Conservation (phyloP, 805 yeast species). For the Yarrowia keelungensis region DNA sequence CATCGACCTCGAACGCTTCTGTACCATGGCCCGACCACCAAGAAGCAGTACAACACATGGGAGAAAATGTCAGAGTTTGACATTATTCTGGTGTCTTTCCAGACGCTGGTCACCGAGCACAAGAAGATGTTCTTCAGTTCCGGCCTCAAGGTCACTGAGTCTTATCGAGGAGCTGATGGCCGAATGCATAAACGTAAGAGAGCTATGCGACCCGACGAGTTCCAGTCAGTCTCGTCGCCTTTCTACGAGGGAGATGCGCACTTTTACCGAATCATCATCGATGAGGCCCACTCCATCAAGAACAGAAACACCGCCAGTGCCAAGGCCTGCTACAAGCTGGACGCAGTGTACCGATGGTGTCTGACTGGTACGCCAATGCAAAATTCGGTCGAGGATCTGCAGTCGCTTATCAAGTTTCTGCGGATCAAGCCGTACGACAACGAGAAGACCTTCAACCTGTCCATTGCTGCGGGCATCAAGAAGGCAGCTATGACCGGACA, state of each 20-base stretch:
- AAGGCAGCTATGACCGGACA: constrained; percentile 36
- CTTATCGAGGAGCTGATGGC: neutral
- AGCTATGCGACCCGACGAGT: constrained; percentile 26
- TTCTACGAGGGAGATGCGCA: constrained; percentile 15
- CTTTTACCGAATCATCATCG: constrained; percentile 59
- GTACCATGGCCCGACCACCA: constrained; percentile 46
- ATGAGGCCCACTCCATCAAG: constrained; percentile 70
- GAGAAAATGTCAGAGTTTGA: constrained; percentile 52
- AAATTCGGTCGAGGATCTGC: constrained; percentile 61
- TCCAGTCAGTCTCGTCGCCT: constrained; percentile 9
- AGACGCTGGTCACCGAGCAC: constrained; percentile 29
- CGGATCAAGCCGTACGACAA: constrained; percentile 39
- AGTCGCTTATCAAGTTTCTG: constrained; percentile 57
- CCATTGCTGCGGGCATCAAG: constrained; percentile 16
- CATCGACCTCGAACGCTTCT: constrained; percentile 19
- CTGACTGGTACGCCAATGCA: constrained; percentile 73
- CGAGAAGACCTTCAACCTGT: constrained; percentile 5
- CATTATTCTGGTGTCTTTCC: constrained; percentile 13
- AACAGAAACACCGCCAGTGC: constrained; percentile 58
- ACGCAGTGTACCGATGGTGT: constrained; percentile 60
- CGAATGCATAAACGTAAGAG: neutral
- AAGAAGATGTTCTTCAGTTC: constrained; percentile 27
- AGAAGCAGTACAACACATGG: constrained; percentile 46
- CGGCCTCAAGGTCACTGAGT: constrained; percentile 13
- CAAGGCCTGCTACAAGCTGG: constrained; percentile 55